Evolutionary conservation across 176 grass and related monocot species (phyloP).

Genomic region (Triticum timopheevii): DNA sequence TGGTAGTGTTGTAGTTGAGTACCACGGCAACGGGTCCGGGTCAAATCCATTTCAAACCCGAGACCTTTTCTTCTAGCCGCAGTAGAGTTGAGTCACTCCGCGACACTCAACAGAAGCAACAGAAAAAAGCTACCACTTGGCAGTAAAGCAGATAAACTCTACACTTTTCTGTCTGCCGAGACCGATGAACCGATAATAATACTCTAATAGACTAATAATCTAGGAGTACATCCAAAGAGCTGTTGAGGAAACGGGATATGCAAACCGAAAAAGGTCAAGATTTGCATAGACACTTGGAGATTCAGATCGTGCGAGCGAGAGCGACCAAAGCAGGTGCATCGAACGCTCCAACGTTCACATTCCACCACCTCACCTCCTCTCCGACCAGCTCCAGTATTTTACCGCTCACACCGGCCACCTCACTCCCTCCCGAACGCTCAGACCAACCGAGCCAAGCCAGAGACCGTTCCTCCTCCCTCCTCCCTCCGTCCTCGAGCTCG

Average conservation of each 20-base stretch:
- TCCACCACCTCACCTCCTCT: neutral
- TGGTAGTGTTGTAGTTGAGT: no score
- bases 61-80: no score
- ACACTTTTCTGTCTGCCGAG: no score
- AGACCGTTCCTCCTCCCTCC: slow-evolving; percentile 44
- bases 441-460: neutral
- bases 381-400: slow-evolving; percentile 21
- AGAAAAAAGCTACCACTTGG: no score
- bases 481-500: neutral
- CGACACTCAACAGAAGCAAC: no score
- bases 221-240: neutral
- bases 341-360: slow-evolving; percentile 44
- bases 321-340: slow-evolving; percentile 20
- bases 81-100: no score
- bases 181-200: neutral
- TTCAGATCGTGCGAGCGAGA: neutral
- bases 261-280: neutral
- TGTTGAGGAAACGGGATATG: neutral
- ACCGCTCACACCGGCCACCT: neutral
- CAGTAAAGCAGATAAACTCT: no score
- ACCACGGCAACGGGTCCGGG: no score
- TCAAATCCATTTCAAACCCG: no score
- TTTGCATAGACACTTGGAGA: neutral
- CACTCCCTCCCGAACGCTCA: neutral
- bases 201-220: no score